A percentile compares a stretch with the other conserved stretches of the same genome.
These are phyloP conservation scores for Mercurialis annua DNA, from an alignment of 345 rosid genomes.

Conservation along the genomic window DNA sequence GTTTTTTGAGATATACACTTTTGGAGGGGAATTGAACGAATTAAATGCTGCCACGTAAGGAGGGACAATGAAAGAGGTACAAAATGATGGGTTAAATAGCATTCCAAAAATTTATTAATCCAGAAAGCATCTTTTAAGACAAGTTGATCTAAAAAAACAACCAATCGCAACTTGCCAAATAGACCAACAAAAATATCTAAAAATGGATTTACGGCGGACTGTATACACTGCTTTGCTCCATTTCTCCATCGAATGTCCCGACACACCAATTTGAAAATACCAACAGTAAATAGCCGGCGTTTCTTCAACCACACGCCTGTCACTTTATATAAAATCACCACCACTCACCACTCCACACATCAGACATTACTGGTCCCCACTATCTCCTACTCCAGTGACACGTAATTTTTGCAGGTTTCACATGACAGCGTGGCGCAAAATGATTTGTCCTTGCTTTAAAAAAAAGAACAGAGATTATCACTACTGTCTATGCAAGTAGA, in stretches of 20 bases:
- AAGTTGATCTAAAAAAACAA: too few relatives aligned
- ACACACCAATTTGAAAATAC: conserved; percentile 6
- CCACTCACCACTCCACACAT: conserved; percentile 15
- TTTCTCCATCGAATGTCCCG: conserved; percentile 3
- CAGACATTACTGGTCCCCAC: not conserved
- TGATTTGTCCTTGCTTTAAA: conserved; percentile 14
- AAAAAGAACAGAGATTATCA: not conserved
- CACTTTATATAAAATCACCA: not conserved
- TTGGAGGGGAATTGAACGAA: too few relatives aligned
- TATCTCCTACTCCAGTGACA: not conserved
- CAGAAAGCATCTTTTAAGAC: too few relatives aligned
- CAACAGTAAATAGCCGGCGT: conserved; percentile 13
- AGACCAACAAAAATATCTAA: not conserved
- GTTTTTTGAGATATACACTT: too few relatives aligned
- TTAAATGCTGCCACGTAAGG: too few relatives aligned
- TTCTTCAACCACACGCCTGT: not conserved
- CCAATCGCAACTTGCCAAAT: conserved; percentile 15
- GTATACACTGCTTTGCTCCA: not conserved
- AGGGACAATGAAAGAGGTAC: too few relatives aligned
- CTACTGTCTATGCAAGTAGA: not conserved
- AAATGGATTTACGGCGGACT: conserved; percentile 12
- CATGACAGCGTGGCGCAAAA: not conserved
- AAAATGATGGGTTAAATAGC: too few relatives aligned
- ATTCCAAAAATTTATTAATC: too few relatives aligned
- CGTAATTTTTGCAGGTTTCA: not conserved